Base-by-base conservation (phyloP, 495 filamentous ascomycete genomes). In the Tetracladium setigerum region DNA sequence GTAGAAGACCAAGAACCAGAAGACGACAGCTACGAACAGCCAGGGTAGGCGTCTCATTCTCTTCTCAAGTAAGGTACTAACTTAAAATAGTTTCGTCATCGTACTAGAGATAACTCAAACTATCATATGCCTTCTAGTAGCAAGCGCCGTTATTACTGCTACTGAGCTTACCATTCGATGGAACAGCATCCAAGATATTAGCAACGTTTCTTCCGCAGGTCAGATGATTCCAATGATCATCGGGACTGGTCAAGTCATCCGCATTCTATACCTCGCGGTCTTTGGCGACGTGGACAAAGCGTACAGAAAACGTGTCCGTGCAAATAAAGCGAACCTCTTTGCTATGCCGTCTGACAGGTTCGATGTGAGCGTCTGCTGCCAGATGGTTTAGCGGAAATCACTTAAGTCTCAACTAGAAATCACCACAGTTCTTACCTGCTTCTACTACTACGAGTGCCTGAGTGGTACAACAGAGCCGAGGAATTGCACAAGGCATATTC, bases 221-320 rank as follows among this genome's bases (percentile, higher is more conserved):
- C 67, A 72, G 31, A 54, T 65, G 0, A 66, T 70, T 10, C 67
- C 67, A 0, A 57, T 70, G 4, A 27, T 67, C 4, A 50, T 69
- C 17, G 60, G 45, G 13, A 47, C 40, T 33, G 45, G 37, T 2
- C 15, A 39, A 10, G n/a, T 40, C n/a, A 19, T 16, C 9, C 35
- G 45, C 6, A 37, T 47, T 11, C 2, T 40, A 15, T 47, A 47
- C 24, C 4, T 44, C 30, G n/a, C n/a, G n/a, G n/a, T n/a, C n/a
- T n/a, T n/a, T 33, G 24, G 24, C 7, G 27, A 32, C 22, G 15
- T 44, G 19, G 41, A 44, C 41, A 18, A 33, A 5, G 30, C 2
- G 1, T 14, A 44, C n/a, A n/a, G n/a, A n/a, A n/a, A n/a, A n/a
- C n/a, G n/a, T n/a, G n/a, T n/a, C n/a, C n/a, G n/a, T n/a, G n/a